A percentile compares a stretch with the other conserved stretches of the same genome.
Conservation (phyloP, 306 rosid species). For the Corylus avellana region DNA sequence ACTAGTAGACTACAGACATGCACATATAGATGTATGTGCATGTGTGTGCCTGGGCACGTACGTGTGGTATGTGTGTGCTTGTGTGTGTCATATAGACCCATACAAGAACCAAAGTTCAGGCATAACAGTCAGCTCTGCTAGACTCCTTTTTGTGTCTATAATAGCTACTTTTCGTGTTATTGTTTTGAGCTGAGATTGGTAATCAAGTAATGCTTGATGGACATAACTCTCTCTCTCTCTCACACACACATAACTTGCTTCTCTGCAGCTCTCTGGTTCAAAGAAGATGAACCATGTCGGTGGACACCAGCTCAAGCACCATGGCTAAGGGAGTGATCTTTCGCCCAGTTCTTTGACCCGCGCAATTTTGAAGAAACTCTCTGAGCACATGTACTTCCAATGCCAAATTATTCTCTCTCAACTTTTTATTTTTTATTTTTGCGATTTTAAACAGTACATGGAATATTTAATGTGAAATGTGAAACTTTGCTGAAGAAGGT, state of each 20-base stretch:
- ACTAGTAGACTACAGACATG: background rate
- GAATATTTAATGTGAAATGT: conserved; percentile 12
- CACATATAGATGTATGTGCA: background rate
- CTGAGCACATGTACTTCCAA: background rate
- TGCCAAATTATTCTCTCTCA: conserved; percentile 26
- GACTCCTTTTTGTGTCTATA: conserved; percentile 13
- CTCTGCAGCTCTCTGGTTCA: conserved; percentile 86
- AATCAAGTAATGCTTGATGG: too few relatives aligned
- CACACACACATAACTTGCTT: conserved; percentile 10
- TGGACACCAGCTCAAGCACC: conserved; percentile 76
- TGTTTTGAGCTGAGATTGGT: background rate
- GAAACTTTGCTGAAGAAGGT: background rate
- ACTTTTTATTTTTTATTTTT: background rate
- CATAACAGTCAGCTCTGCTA: background rate
- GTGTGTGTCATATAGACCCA: background rate
- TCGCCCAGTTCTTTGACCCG: conserved; percentile 20
- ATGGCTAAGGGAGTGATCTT: conserved; percentile 76
- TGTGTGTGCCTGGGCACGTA: too few relatives aligned
- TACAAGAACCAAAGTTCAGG: background rate
- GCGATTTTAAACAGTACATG: background rate
- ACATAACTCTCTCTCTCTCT: too few relatives aligned
- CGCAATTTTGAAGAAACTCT: conserved; percentile 30
- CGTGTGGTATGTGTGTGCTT: too few relatives aligned
- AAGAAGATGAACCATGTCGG: conserved; percentile 73
- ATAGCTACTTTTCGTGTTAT: background rate